Base-by-base conservation (phyloP, 768 basidiomycete species). In the Boletus tomentosulus region DNA sequence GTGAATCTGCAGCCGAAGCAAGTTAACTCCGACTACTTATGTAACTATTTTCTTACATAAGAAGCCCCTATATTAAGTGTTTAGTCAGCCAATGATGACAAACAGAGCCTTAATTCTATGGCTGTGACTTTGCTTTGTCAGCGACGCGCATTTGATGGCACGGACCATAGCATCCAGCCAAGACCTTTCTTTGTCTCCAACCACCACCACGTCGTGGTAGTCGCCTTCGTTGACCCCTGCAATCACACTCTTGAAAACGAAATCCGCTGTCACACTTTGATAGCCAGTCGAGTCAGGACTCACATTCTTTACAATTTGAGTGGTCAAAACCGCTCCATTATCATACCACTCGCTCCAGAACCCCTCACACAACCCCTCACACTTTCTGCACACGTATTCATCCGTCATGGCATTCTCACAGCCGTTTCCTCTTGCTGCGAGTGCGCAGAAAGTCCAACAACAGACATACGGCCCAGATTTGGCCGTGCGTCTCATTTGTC, bases 401-500 rank as follows among this genome's bases (percentile, higher is more conserved):
- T 35, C 49, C 25, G 44, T 24, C 51, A 78, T 89, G 86, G 84
- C 86, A 34, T 89, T 82, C 67, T 73, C 82, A 51, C 86, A 91
- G 69, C 89, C 89, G 10, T 92, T 92, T 55, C 90, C 90, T 56
- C 82, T 89, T 56, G 86, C 87, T 47, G 78, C 78, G 4, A 56
- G 16, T 25, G 69, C 71, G 35, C 78, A 81, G 33, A 76, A 85
- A 68, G 72, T 67, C 41, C 73, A 78, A 28, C 80, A 81, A 60
- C 80, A 79, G 12, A 80, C 80, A 19, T 91, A 78, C 69, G 89
- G 86, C 28, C 90, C 89, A 34, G 91, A 93, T 72, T 79, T 93
- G 54, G 84, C 89, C 47, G 87, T 93, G 59, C 88, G 91, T 45
- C 84, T 93, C 63, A 89, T 95, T 62, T 98, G 96, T 68, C 95